Percentiles rank a stretch among this genome's conserved stretches.
These are phyloP conservation scores for Sordariomycetes sp. DNA, from an alignment of 2,329 filamentous ascomycete genomes.

Conservation along the genomic window DNA sequence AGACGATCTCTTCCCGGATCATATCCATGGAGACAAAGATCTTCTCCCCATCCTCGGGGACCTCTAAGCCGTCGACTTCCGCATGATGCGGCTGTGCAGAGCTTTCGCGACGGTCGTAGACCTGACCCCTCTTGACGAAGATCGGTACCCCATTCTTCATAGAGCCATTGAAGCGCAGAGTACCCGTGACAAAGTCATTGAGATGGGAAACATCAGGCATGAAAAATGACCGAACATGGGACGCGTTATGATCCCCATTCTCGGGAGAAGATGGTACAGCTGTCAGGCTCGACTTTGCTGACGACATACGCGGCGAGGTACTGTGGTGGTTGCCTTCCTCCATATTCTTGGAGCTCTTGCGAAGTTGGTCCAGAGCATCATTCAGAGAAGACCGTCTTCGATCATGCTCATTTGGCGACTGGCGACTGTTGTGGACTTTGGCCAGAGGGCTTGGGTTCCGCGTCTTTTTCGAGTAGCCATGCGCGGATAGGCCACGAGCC, in stretches of 20 bases:
- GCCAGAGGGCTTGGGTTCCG: conserved; percentile 27
- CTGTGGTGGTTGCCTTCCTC: conserved; percentile 11
- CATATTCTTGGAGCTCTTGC: conserved; percentile 21
- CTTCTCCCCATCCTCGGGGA: conserved; percentile 45
- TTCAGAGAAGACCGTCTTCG: conserved; percentile 20
- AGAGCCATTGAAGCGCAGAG: conserved; percentile 39
- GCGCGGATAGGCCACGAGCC: conserved; percentile 14
- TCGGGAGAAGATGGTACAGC: conserved; percentile 29
- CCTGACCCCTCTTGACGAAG: conserved; percentile 44
- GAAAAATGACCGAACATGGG: conserved; percentile 42
- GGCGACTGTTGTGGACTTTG: conserved; percentile 23
- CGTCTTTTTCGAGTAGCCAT: conserved; percentile 13
- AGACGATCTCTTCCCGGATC: conserved; percentile 48
- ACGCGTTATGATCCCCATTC: conserved; percentile 22
- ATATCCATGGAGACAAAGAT: conserved; percentile 55
- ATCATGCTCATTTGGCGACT: conserved; percentile 10
- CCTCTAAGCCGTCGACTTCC: conserved; percentile 38
- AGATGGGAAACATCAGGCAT: conserved; percentile 45
- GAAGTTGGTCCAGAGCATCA: conserved; percentile 23
- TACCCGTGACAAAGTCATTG: conserved; percentile 48
- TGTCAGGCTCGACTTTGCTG: conserved; percentile 29
- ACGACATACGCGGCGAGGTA: conserved; percentile 24
- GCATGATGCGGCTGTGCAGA: conserved; percentile 28
- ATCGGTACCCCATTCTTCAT: conserved; percentile 45
- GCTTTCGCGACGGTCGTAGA: conserved; percentile 31